Base-by-base conservation (phyloP, 805 yeast species). In the Metschnikowia dekortorum region DNA sequence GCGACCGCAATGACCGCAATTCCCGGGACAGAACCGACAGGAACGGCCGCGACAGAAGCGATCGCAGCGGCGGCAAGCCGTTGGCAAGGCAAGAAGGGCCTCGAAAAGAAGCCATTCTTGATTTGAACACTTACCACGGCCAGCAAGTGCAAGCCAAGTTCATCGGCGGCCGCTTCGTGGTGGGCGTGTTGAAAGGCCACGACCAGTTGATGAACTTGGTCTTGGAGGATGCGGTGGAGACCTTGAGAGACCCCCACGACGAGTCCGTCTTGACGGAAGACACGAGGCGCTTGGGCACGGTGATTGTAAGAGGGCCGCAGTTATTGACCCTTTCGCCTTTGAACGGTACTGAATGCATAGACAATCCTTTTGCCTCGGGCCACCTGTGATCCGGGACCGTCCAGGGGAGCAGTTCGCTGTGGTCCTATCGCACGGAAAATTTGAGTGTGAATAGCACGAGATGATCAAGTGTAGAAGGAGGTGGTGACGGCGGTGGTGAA, bases 71-170 rank as follows among this genome's bases (percentile, higher is more conserved):
- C 48, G 49, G 54, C 44, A 49, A 51, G 41, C 14, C 39, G 31
- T 29, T 35, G 38, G 30, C 41, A 32, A 51, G 53, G 44, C 61
- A 53, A 33, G 89, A 84, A 58, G 83, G 89, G 11, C 98, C 97
- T 35, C 87, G 87, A 73, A 86, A 89, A 68, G 97, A 91, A 55
- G 95, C 96, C 22, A 88, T 91, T 52, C 74, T 89, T 49, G 90
- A 91, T 65, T 74, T 94, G 52, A 80, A 84, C 54, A 85, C 82
- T 62, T 88, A 87, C 65, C 81, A 81, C 60, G 95, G 89, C 64
- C 76, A 85, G 58, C 67, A 76, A 57, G 82, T 92, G 38, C 78
- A 84, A 59, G 92, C 91, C 48, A 84, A 87, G 60, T 82, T 94
- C 63, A 79, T 84, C 57, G 96, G 96, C 10, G 97, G 96, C 6